A percentile compares a stretch with the other conserved stretches of the same genome.
These are phyloP conservation scores for Chlorociboria aeruginascens DNA, from an alignment of 495 filamentous ascomycete genomes.

Conservation along the genomic window DNA sequence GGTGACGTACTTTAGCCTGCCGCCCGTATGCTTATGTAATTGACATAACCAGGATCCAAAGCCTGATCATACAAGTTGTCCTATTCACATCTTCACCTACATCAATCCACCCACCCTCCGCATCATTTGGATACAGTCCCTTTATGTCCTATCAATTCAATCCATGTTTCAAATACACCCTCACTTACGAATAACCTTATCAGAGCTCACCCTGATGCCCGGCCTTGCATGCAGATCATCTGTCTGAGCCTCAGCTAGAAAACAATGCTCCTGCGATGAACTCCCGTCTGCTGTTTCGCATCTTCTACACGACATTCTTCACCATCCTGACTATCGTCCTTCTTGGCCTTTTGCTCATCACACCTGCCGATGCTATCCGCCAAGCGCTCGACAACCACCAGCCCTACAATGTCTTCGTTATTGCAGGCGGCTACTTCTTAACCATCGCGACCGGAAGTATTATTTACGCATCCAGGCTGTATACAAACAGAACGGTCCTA, in stretches of 20 bases:
- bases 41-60: no score
- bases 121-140: not conserved
- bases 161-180: not conserved
- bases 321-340: constrained; percentile 63
- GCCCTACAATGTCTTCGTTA: constrained; percentile 72
- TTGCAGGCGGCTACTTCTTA: constrained; percentile 65
- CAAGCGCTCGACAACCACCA: constrained; percentile 54
- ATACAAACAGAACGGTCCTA: constrained; percentile 68
- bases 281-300: constrained; percentile 40
- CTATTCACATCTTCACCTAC: no score
- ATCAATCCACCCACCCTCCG: no score
- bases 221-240: not conserved
- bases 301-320: constrained; percentile 75
- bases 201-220: not conserved
- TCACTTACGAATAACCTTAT: not conserved
- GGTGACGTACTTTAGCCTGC: no score
- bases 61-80: no score
- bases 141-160: not conserved
- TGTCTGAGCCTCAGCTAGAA: not conserved
- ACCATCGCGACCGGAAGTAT: constrained; percentile 60
- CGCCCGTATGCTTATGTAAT: no score
- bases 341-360: constrained; percentile 61
- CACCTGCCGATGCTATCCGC: constrained; percentile 72
- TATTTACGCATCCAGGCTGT: constrained; percentile 80
- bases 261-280: constrained; percentile 14